Evolutionary conservation across 1,284 basidiomycete species (phyloP).

Genomic region (Ustilago hordei): DNA sequence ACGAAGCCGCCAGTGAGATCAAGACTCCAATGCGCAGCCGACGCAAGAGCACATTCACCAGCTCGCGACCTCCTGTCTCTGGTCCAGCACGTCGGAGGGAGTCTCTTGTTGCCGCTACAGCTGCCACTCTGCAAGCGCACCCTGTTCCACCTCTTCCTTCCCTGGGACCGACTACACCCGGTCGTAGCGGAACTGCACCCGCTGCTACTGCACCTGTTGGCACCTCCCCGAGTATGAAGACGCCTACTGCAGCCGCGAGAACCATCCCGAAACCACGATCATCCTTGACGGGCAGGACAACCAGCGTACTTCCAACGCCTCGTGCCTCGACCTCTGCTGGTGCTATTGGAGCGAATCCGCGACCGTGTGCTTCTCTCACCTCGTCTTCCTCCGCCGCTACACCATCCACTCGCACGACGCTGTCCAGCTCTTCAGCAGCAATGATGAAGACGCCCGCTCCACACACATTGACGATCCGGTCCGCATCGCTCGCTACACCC

Average conservation of each 20-base stretch:
- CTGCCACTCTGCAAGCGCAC: slow-evolving; percentile 20
- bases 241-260: slow-evolving; percentile 24
- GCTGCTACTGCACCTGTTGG: not conserved
- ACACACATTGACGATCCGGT: slow-evolving; percentile 16
- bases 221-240: slow-evolving; percentile 25
- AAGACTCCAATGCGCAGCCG: slow-evolving; percentile 42
- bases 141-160: slow-evolving; percentile 30
- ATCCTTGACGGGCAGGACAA: slow-evolving; percentile 23
- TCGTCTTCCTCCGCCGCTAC: not conserved
- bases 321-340: slow-evolving; percentile 16
- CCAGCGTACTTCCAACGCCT: slow-evolving; percentile 12
- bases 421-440: not conserved
- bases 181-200: slow-evolving; percentile 14
- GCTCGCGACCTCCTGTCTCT: slow-evolving; percentile 38
- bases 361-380: slow-evolving; percentile 32
- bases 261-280: slow-evolving; percentile 22
- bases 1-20: slow-evolving; percentile 6
- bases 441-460: slow-evolving; percentile 3
- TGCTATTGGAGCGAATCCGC: slow-evolving; percentile 10
- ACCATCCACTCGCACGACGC: not conserved
- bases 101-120: slow-evolving; percentile 27
- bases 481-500: slow-evolving; percentile 29
- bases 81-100: slow-evolving; percentile 37
- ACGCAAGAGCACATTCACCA: slow-evolving; percentile 46
- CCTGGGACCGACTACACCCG: slow-evolving; percentile 24